A percentile compares a stretch with the other conserved stretches of the same genome.
These are phyloP conservation scores for Croton laevigatus DNA, from an alignment of 441 rosid genomes.

Conservation along the genomic window DNA sequence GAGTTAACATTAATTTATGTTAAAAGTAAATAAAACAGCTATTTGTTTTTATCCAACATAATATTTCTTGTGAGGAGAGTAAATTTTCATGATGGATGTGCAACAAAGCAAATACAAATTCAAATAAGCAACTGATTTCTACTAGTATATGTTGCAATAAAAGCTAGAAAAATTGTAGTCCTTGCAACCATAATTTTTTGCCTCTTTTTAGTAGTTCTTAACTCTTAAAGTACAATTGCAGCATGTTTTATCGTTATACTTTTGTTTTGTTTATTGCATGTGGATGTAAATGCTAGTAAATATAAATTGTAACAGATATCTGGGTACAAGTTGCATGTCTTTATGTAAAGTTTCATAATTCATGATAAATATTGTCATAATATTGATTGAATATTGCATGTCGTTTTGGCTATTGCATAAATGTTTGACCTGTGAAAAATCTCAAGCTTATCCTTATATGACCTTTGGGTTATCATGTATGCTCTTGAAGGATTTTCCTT, in stretches of 20 bases:
- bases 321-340: neutral
- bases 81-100: neutral
- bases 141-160: neutral
- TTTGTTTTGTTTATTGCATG: neutral
- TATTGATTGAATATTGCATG: neutral
- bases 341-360: neutral
- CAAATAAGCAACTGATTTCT: conserved; percentile 4
- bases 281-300: neutral
- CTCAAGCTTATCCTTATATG: neutral
- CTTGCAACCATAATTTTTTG: neutral
- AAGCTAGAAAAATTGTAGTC: neutral
- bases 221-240: neutral
- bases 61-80: neutral
- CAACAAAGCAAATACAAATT: neutral
- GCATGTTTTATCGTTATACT: neutral
- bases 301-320: neutral
- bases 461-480: neutral
- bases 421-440: neutral
- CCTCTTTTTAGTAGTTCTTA: neutral
- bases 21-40: neutral
- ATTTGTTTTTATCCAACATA: neutral
- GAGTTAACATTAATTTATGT: neutral
- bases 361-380: neutral
- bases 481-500: conserved; percentile 3
- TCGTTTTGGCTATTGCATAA: neutral